These are phyloP conservation scores for Ceriops tagal DNA, from an alignment of 345 rosid species.

Conservation along the genomic window DNA sequence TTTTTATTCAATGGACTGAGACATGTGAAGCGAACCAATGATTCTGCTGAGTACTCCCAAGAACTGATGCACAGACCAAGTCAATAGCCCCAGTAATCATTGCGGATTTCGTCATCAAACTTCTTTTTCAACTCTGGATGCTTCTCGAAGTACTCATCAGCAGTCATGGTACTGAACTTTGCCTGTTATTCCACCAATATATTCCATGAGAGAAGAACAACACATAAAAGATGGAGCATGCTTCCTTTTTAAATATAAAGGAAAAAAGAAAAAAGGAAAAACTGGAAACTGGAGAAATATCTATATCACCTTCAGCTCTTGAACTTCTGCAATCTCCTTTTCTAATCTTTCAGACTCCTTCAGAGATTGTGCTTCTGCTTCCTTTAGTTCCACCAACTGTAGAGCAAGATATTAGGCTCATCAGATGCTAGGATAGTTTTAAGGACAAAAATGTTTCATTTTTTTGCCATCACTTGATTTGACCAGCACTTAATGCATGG, in stretches of 20 bases:
- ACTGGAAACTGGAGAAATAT: neutral
- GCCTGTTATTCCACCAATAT: slow-evolving; percentile 36
- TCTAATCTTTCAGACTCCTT: slow-evolving; percentile 80
- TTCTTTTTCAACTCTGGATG: slow-evolving; percentile 95
- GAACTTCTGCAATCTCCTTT: slow-evolving; percentile 81
- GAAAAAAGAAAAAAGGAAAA: neutral
- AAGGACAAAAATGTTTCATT: neutral
- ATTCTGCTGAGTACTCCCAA: neutral
- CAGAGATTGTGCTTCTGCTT: slow-evolving; percentile 75
- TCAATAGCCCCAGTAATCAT: slow-evolving; percentile 84
- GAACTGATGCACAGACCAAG: neutral
- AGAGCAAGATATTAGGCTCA: neutral
- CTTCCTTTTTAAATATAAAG: neutral
- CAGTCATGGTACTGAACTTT: slow-evolving; percentile 98
- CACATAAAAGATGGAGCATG: neutral
- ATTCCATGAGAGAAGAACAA: neutral
- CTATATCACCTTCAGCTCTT: slow-evolving; percentile 71
- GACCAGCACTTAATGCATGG: no score
- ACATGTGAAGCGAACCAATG: neutral
- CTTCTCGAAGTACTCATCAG: slow-evolving; percentile 91
- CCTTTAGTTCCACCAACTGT: slow-evolving; percentile 87
- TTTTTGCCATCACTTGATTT: neutral
- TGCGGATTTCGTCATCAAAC: slow-evolving; percentile 95
- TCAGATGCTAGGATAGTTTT: neutral
- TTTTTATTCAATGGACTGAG: neutral